These are phyloP conservation scores for Pythium chondricola DNA, from an alignment of 352 stramenopile species.

Conservation along the genomic window DNA sequence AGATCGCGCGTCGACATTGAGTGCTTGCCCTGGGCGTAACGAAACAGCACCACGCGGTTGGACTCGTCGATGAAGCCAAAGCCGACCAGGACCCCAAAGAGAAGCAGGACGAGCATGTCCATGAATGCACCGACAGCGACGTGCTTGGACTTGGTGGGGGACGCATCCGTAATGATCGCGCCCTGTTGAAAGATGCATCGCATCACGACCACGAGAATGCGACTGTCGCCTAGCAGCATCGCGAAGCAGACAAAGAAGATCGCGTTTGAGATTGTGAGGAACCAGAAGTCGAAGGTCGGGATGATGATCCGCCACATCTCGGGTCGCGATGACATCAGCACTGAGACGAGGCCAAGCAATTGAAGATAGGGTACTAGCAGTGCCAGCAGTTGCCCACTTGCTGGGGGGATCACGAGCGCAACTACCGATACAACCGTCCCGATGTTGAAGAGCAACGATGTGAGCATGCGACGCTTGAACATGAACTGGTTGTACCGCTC, in stretches of 20 bases:
- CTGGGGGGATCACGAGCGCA: not conserved
- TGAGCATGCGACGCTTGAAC: not conserved
- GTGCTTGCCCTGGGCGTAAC: slow-evolving; percentile 8
- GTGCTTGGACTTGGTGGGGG: slow-evolving; percentile 15
- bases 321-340: slow-evolving; percentile 16
- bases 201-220: slow-evolving; percentile 15
- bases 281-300: slow-evolving; percentile 29
- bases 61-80: slow-evolving; percentile 20
- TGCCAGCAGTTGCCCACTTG: not conserved
- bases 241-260: slow-evolving; percentile 18
- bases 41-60: not conserved
- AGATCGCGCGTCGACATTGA: slow-evolving; percentile 21
- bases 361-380: slow-evolving; percentile 10
- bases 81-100: slow-evolving; percentile 16
- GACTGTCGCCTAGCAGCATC: slow-evolving; percentile 16
- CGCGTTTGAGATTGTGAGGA: slow-evolving; percentile 26
- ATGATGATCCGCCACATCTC: slow-evolving; percentile 24
- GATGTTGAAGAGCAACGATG: not conserved
- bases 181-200: slow-evolving; percentile 22
- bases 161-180: slow-evolving; percentile 21
- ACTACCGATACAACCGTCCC: not conserved
- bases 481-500: not conserved
- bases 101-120: slow-evolving; percentile 13
- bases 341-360: slow-evolving; percentile 20
- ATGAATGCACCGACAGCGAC: slow-evolving; percentile 17